These are phyloP conservation scores for Raphanus sativus DNA, from an alignment of 345 rosid genomes.

Conservation along the genomic window DNA sequence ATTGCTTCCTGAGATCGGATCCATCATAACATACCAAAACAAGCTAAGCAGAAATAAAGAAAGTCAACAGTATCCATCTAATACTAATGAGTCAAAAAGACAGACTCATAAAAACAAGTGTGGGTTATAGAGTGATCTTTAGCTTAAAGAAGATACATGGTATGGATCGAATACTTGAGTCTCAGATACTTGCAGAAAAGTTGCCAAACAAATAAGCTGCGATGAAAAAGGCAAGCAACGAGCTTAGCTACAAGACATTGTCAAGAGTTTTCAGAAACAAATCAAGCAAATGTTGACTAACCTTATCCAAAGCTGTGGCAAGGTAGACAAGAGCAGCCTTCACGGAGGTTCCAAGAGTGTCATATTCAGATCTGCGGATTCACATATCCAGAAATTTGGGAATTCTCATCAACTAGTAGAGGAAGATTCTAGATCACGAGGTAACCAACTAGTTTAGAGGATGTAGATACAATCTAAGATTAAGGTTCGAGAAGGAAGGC, in stretches of 20 bases:
- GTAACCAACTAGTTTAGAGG: background rate
- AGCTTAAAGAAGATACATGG: background rate
- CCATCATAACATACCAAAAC: background rate
- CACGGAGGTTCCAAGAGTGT: conserved; percentile 82
- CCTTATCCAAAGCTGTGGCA: conserved; percentile 88
- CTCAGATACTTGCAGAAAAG: conserved; percentile 89
- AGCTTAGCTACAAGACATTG: background rate
- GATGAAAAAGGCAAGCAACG: conserved; percentile 7
- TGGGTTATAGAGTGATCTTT: no score
- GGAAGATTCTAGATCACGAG: conserved; percentile 13
- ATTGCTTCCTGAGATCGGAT: conserved; percentile 63
- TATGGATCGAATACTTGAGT: conserved; percentile 82
- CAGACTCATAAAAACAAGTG: no score
- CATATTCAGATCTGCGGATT: conserved; percentile 79
- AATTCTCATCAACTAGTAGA: background rate
- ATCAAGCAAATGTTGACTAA: conserved; percentile 5
- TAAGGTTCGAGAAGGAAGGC: conserved; percentile 22
- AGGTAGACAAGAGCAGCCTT: conserved; percentile 90
- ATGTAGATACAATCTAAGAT: no score
- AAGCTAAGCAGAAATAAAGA: background rate
- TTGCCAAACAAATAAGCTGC: conserved; percentile 95
- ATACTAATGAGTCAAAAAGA: background rate
- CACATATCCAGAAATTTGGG: background rate
- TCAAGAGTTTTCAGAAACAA: background rate
- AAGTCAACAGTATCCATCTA: conserved; percentile 5